Evolutionary conservation across 2,329 filamentous ascomycete species (phyloP), one percentile per base, ranked within the genome.

Genomic region (Neoarthrinium moseri): DNA sequence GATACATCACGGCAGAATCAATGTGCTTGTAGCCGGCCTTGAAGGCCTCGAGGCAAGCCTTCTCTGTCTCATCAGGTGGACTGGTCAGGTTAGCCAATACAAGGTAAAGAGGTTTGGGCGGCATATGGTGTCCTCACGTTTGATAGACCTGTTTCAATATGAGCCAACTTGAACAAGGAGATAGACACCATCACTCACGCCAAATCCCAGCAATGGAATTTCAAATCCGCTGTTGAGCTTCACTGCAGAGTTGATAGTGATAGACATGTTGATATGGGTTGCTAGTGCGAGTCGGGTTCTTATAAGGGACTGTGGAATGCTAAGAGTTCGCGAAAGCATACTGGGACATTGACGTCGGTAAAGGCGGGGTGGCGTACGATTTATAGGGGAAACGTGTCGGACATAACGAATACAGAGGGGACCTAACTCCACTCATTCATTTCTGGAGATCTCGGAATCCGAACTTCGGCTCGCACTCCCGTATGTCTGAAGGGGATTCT

Each of bases 181-280:
- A 35, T 35, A 18, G 17, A 35, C 17, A 15, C 17, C 8, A 7
- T 10, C 8, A 66, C 75, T 55, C 66, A 80, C 77, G 42, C 78
- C 78, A 49, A 74, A 80, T 37, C 78, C 78, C 18, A 81, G 61
- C 8, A 65, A 62, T 1, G 78, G 78, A 3, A 81, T 69, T 43
- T 75, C 69, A 50, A 77, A 69, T 54, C 78, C 78, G 57, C 73
- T 81, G 56, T 73, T 75, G 47, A 81, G 70, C 67, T 78, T 80
- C 55, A 72, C 54, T 12, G 68, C 71, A 6, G 75, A 78, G 36
- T 69, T 61, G 48, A 80, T 62, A 10, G 53, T 71, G 47, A 78
- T 66, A 4, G 75, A 61, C 76, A 80, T 80, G 41, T 52, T 72
- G 40, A 47, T n/a, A n/a, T n/a, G n/a, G n/a, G n/a, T n/a, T n/a